Base-by-base conservation (phyloP, 345 rosid genomes). In the Salix viminalis region DNA sequence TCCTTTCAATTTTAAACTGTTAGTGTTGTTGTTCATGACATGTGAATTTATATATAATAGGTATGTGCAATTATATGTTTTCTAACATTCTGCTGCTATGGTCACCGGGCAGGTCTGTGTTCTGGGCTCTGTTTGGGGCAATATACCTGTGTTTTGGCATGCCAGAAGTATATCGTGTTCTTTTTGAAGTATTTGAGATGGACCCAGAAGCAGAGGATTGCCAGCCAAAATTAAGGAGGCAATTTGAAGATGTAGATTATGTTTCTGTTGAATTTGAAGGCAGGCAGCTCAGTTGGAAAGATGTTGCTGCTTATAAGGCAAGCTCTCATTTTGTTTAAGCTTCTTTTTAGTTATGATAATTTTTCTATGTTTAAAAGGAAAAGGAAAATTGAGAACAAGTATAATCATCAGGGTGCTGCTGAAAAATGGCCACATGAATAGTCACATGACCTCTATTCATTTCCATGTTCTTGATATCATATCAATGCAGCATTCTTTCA, bases 131-230 rank as follows among this genome's bases (percentile, higher is more conserved):
- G 82, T 91, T 91, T 82, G 99, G 99, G 76, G 98, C 98, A 30
- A 93, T 93, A 79, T 96, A 93, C 83, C 76, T 96, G 42, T 96
- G 98, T 75, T 96, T 90, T 77, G 99, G 98, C 54, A 86, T 96
- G 93, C 99, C 98, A 26, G 98, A 96, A 85, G 99, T 96, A 68
- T 96, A 91, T 73, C 93, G 94, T 30, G 88, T 92, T 48, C 96
- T 96, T 68, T 96, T 96, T 71, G 97, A 96, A 84, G 99, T 96
- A 18, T 93, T 96, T 73, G 99, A 94, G 77, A 91, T 96, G 99
- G 99, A 96, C 70, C 98, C 97, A 44, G 98, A 93, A 21, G 92
- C 92, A 7, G 97, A 93, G 44, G 98, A 93, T 6, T 93, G 96
- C 84, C 96, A 93, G 56, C 99, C 99, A 66, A 91, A 87, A 72